These are phyloP conservation scores for Ballota nigra DNA, from an alignment of 257 asterid species.

Conservation along the genomic window DNA sequence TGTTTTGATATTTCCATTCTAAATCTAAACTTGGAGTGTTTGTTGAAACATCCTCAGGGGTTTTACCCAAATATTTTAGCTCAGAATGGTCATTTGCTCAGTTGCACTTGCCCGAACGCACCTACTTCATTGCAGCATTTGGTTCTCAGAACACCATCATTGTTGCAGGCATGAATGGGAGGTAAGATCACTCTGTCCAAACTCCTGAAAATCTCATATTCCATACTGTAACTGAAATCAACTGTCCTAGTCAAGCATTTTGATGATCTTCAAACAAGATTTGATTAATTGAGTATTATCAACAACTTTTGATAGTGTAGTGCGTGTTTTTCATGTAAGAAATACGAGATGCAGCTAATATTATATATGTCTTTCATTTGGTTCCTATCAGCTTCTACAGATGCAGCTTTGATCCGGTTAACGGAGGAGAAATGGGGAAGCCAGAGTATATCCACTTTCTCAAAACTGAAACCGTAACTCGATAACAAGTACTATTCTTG, in stretches of 20 bases:
- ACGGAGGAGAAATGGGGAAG: constrained; percentile 86
- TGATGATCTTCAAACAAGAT: not conserved
- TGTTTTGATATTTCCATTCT: not conserved
- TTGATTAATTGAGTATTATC: not conserved
- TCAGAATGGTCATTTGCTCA: constrained; percentile 99
- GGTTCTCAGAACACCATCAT: constrained; percentile 69
- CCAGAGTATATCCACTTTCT: constrained; percentile 70
- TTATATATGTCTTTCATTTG: not conserved
- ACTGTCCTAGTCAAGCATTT: not conserved
- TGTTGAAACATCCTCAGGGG: constrained; percentile 48
- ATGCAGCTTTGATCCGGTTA: constrained; percentile 82
- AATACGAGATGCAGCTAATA: constrained; percentile 13
- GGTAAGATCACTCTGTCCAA: constrained; percentile 40
- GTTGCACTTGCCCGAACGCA: constrained; percentile 71
- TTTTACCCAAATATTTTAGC: constrained; percentile 88
- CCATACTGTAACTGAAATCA: not conserved
- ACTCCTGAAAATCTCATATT: not conserved
- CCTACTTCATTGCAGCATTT: constrained; percentile 72
- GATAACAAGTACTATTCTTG: constrained; percentile 29
- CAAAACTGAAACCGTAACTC: constrained; percentile 49
- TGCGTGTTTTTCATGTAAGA: not conserved
- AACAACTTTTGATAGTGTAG: not conserved
- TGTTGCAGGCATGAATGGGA: constrained; percentile 76
- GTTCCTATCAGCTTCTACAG: constrained; percentile 63
- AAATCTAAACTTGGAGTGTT: not conserved